phyloP scores from a whole-genome alignment of 2,329 filamentous ascomycete genomes.

The Cordyceps cicadae region DNA sequence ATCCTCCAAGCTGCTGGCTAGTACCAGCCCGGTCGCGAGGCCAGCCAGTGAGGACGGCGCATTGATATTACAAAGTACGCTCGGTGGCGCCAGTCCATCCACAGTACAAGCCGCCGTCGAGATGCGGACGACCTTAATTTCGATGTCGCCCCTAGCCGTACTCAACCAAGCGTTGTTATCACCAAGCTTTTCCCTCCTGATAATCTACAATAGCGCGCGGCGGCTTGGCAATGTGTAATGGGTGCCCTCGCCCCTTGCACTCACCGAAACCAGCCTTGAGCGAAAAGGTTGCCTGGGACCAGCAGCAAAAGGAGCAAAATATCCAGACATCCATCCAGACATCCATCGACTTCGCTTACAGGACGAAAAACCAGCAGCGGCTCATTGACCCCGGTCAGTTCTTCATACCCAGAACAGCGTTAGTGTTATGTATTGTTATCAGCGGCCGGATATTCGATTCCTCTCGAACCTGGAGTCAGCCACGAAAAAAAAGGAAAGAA shows the following conservation, averaged over 20 bases:
- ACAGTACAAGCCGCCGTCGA: not conserved
- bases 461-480: not conserved
- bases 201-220: not conserved
- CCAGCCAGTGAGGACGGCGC: constrained; percentile 1
- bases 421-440: not conserved
- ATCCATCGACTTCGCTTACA: not conserved
- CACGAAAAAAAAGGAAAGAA: no score
- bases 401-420: not conserved
- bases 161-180: not conserved
- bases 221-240: constrained; percentile 1
- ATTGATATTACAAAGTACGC: constrained; percentile 1
- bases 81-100: constrained; percentile 5
- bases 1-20: not conserved
- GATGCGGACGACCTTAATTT: constrained; percentile 3
- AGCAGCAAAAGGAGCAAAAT: not conserved
- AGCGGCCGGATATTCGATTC: not conserved
- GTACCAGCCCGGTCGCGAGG: not conserved
- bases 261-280: not conserved
- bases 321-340: not conserved
- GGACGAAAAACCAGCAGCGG: not conserved
- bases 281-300: not conserved
- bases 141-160: not conserved
- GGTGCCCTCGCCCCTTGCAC: not conserved
- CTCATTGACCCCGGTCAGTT: not conserved
- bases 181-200: not conserved